A percentile compares a stretch with the other conserved stretches of the same genome.
Evolutionary conservation across 192 early-diverging fungal genomes (phyloP).

Genomic region (Rhizophagus sp.): DNA sequence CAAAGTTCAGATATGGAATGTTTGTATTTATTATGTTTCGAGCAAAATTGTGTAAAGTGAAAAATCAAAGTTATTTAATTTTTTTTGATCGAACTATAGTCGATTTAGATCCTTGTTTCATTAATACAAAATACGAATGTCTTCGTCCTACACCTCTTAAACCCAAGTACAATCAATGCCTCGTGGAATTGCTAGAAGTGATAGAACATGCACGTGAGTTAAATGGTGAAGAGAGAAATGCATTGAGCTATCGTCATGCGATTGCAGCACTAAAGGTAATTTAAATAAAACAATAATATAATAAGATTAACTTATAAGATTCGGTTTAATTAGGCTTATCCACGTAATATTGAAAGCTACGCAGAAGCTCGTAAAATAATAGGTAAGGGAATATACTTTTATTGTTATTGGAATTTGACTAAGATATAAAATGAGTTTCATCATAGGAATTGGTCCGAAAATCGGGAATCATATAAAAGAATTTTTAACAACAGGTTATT

Average conservation of each 20-base stretch:
- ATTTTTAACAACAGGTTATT: constrained; percentile 16
- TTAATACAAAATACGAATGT: constrained; percentile 39
- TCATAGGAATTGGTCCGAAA: constrained; percentile 35
- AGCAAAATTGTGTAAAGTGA: neutral
- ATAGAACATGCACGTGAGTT: constrained; percentile 32
- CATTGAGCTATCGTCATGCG: constrained; percentile 35
- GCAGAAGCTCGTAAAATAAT: constrained; percentile 36
- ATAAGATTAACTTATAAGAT: neutral
- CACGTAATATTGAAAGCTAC: constrained; percentile 30
- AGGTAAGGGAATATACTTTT: neutral
- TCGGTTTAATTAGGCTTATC: constrained; percentile 31
- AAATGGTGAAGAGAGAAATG: constrained; percentile 26
- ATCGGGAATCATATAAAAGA: constrained; percentile 26
- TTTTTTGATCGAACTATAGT: neutral
- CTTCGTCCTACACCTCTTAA: constrained; percentile 38
- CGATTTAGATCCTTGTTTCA: constrained; percentile 31
- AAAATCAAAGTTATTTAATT: neutral
- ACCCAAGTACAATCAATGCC: constrained; percentile 28
- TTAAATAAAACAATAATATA: no score
- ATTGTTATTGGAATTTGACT: neutral
- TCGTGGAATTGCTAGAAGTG: constrained; percentile 29
- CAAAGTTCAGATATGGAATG: neutral
- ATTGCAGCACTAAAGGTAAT: constrained; percentile 37
- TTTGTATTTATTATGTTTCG: neutral
- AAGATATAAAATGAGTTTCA: neutral